Evolutionary conservation across 176 grass and related monocot species (phyloP).

Genomic region (Zizania latifolia): DNA sequence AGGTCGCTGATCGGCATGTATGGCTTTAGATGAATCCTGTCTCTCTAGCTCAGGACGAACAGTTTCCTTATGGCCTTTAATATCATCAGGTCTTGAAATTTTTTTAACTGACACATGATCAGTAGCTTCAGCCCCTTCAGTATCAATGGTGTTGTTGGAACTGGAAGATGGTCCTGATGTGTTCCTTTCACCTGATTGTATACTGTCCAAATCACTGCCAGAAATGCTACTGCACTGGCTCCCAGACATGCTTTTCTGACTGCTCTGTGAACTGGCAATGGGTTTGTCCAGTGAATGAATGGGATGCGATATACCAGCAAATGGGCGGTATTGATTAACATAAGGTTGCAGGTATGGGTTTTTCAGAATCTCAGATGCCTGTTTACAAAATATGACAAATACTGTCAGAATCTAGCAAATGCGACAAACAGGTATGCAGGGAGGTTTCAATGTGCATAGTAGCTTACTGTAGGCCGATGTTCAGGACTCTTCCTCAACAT

Average conservation of each 20-base stretch:
- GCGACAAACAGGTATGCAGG: not conserved
- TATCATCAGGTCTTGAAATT: constrained; percentile 24
- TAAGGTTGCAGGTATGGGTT: constrained; percentile 72
- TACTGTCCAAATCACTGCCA: constrained; percentile 76
- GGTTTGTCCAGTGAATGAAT: constrained; percentile 48
- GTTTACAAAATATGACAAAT: constrained; percentile 33
- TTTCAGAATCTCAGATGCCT: constrained; percentile 92
- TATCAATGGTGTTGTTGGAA: constrained; percentile 41
- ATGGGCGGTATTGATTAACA: constrained; percentile 56
- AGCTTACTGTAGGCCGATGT: constrained; percentile 91
- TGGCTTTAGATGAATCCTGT: constrained; percentile 47
- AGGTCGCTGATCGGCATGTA: constrained; percentile 44
- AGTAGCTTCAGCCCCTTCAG: constrained; percentile 35
- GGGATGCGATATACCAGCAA: constrained; percentile 34
- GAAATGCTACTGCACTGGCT: constrained; percentile 81
- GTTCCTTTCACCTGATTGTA: constrained; percentile 65
- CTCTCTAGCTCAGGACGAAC: constrained; percentile 42
- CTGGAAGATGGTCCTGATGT: constrained; percentile 37
- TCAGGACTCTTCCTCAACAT: constrained; percentile 98
- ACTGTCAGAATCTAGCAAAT: constrained; percentile 25
- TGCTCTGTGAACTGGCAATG: constrained; percentile 34
- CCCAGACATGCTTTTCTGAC: constrained; percentile 71
- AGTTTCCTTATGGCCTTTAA: constrained; percentile 31
- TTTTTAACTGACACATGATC: constrained; percentile 9
- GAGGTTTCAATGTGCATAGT: constrained; percentile 19